Base-by-base conservation (phyloP, 305 asterid species). In the Ilex paraguariensis region DNA sequence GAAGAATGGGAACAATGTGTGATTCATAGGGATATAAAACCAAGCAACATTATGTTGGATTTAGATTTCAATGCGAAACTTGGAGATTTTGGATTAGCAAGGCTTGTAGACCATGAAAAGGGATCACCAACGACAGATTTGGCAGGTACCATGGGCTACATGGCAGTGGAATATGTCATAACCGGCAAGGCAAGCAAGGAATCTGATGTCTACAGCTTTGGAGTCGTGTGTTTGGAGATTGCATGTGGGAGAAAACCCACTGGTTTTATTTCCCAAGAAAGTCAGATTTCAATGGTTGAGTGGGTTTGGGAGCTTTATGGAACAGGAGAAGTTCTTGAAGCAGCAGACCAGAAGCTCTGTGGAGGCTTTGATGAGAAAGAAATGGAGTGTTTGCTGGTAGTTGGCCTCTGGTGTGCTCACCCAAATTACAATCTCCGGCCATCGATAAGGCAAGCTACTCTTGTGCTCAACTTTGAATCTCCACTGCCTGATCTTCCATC, bases 371-470 rank as follows among this genome's bases (percentile, higher is more conserved):
- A 62, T 31, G 50, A 44, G 57, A 12, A 21, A 56, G 42, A 69
- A 62, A 57, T 69, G 69, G 69, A 69, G 21, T 45, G 61, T n/a
- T 33, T 70, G 69, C 59, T 70, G 67, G 54, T 66, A 1, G 64
- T 79, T 0, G 84, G 84, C 32, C 68, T 78, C 15, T 75, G 84
- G 87, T 73, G 80, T 60, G 78, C 72, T 45, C 84, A 78, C 69
- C 84, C 79, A 0, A 80, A 77, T 13, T 56, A 40, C 30, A 58
- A 32, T 6, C 57, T 33, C 2, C 69, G 82, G 6, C 87, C 84
- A 7, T 53, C 78, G 3, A 75, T 73, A 8, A 63, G 76, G 60
- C 74, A 78, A 62, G 80, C 75, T 2, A 65, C 77, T 3, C 73
- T 44, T 8, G 79, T 65, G n/a, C 78, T 80, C 11, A 64, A 68